phyloP scores from a whole-genome alignment of 2,329 filamentous ascomycete genomes.

The Gnomoniopsis sp. region DNA sequence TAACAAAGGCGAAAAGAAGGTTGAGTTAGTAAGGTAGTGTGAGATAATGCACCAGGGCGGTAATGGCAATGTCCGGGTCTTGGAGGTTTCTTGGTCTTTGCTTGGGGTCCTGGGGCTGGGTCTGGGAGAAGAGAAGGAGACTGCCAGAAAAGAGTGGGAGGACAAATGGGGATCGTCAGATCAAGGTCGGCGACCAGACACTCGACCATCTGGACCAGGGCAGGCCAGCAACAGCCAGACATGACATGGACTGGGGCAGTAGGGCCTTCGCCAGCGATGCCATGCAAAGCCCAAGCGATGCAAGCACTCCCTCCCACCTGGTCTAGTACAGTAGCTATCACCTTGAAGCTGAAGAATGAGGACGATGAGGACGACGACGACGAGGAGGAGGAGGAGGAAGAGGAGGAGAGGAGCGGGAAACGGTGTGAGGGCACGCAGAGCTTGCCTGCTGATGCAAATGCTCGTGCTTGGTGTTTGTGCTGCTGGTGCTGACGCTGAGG shows the following conservation, averaged over 20 bases:
- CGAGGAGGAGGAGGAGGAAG: background rate
- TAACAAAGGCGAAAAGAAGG: slow-evolving; percentile 16
- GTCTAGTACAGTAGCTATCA: too few species aligned
- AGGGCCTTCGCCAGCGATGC: background rate
- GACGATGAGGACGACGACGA: background rate
- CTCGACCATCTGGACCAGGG: background rate
- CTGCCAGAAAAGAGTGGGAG: background rate
- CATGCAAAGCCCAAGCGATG: background rate
- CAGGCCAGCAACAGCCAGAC: slow-evolving; percentile 2
- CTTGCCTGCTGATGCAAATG: background rate
- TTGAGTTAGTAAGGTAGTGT: slow-evolving; percentile 12
- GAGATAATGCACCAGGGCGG: background rate
- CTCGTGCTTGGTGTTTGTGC: background rate
- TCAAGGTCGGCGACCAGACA: background rate
- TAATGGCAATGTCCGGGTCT: background rate
- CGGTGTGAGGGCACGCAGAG: background rate
- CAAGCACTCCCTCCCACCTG: background rate
- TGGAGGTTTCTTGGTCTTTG: background rate
- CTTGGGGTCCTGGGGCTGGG: background rate
- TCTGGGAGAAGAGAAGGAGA: background rate
- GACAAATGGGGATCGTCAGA: slow-evolving; percentile 3
- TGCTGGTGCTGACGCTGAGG: background rate
- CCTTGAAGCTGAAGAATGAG: background rate
- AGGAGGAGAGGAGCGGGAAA: background rate
- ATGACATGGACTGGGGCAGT: slow-evolving; percentile 6